These are phyloP conservation scores for Pisolithus microcarpus DNA, from an alignment of 768 basidiomycete species.

Conservation along the genomic window DNA sequence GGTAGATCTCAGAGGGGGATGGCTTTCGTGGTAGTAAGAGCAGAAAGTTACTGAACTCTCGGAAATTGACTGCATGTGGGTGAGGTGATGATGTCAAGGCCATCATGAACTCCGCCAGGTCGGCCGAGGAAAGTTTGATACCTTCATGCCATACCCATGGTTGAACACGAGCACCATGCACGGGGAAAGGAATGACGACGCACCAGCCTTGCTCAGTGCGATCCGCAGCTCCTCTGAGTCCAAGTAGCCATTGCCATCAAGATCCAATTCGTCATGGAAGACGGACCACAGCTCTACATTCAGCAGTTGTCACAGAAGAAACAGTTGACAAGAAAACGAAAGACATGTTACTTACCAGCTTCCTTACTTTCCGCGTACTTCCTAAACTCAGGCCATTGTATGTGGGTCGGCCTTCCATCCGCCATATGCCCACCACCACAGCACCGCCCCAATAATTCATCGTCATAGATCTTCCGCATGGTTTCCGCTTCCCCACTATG, in stretches of 20 bases:
- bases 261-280: slow-evolving; percentile 85
- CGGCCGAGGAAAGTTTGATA: slow-evolving; percentile 59
- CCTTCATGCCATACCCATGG: slow-evolving; percentile 37
- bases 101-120: slow-evolving; percentile 76
- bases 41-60: slow-evolving; percentile 85
- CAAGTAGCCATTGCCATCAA: slow-evolving; percentile 80
- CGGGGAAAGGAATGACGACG: slow-evolving; percentile 7
- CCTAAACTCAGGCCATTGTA: slow-evolving; percentile 68
- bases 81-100: slow-evolving; percentile 67
- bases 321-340: background rate
- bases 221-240: slow-evolving; percentile 55
- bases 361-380: slow-evolving; percentile 76
- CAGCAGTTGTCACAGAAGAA: slow-evolving; percentile 12
- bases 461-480: slow-evolving; percentile 65
- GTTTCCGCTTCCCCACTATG: slow-evolving; percentile 46
- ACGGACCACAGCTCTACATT: slow-evolving; percentile 78
- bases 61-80: slow-evolving; percentile 66
- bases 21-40: slow-evolving; percentile 76
- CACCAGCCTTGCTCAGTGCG: slow-evolving; percentile 72
- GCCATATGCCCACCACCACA: slow-evolving; percentile 32
- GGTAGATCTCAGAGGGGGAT: slow-evolving; percentile 80
- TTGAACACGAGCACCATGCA: slow-evolving; percentile 10
- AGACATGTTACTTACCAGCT: slow-evolving; percentile 45
- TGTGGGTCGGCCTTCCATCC: slow-evolving; percentile 35
- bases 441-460: slow-evolving; percentile 61